These are phyloP conservation scores for Avicennia marina DNA, from an alignment of 257 asterid species.

Conservation along the genomic window DNA sequence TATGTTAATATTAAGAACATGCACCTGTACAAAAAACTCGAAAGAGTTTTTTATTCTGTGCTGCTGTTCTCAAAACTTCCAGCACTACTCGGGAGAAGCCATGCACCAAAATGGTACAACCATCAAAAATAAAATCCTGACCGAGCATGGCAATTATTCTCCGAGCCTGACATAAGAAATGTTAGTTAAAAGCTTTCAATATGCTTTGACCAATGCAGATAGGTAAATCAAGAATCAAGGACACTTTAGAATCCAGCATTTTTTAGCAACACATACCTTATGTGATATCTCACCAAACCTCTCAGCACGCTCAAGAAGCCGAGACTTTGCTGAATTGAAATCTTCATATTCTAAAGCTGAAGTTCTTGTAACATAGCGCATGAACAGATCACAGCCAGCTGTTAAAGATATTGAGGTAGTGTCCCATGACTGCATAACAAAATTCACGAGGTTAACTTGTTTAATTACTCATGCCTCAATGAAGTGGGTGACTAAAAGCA, in stretches of 20 bases:
- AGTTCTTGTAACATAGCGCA: slow-evolving; percentile 91
- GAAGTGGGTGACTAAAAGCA: not conserved
- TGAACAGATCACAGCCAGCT: slow-evolving; percentile 90
- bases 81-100: slow-evolving; percentile 90
- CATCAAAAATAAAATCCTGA: slow-evolving; percentile 88
- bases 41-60: slow-evolving; percentile 60
- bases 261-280: slow-evolving; percentile 39
- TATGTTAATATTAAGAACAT: slow-evolving; percentile 6
- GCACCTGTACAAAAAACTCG: slow-evolving; percentile 86
- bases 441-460: not conserved
- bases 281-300: slow-evolving; percentile 88
- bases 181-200: slow-evolving; percentile 6
- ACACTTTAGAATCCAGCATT: not conserved
- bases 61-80: slow-evolving; percentile 76
- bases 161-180: slow-evolving; percentile 55
- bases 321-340: slow-evolving; percentile 75
- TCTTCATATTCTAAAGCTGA: slow-evolving; percentile 85
- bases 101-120: slow-evolving; percentile 92
- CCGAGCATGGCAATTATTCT: slow-evolving; percentile 78
- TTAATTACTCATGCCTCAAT: not conserved
- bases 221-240: slow-evolving; percentile 5
- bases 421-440: slow-evolving; percentile 77
- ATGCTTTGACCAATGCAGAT: not conserved
- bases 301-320: slow-evolving; percentile 93
- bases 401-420: slow-evolving; percentile 91